Evolutionary conservation across 2,329 filamentous ascomycete species (phyloP).

Genomic region (Pseudogymnoascus sp.): DNA sequence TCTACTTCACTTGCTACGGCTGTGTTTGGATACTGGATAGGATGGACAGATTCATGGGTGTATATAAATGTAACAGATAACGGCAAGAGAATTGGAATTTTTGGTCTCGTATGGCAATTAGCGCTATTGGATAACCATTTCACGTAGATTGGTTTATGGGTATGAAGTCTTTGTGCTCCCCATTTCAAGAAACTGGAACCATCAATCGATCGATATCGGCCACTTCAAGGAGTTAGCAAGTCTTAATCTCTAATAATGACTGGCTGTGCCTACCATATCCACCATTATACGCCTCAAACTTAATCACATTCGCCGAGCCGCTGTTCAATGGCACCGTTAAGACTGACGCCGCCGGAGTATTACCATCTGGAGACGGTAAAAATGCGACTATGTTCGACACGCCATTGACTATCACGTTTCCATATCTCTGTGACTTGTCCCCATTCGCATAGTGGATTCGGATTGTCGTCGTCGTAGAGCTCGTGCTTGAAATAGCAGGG

Average conservation of each 20-base stretch:
- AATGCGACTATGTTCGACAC: conserved; percentile 45
- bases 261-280: conserved; percentile 32
- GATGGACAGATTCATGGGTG: neutral
- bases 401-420: conserved; percentile 49
- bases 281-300: conserved; percentile 34
- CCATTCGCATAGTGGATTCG: conserved; percentile 49
- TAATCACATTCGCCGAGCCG: conserved; percentile 41
- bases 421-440: conserved; percentile 44
- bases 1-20: neutral
- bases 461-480: conserved; percentile 41
- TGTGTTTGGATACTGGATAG: neutral
- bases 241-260: neutral
- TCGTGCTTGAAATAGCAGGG: conserved; percentile 35
- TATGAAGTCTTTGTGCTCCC: neutral
- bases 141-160: neutral
- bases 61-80: neutral
- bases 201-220: conserved; percentile 48
- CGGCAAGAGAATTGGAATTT: neutral
- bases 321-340: conserved; percentile 41
- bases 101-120: neutral
- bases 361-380: conserved; percentile 39
- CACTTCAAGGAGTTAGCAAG: conserved; percentile 25
- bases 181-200: conserved; percentile 37
- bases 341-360: conserved; percentile 38
- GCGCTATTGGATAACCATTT: neutral